Evolutionary conservation across 2,329 filamentous ascomycete genomes (phyloP), one percentile per base, ranked within the genome.

Genomic region (Ploettnerulaceae sp.): DNA sequence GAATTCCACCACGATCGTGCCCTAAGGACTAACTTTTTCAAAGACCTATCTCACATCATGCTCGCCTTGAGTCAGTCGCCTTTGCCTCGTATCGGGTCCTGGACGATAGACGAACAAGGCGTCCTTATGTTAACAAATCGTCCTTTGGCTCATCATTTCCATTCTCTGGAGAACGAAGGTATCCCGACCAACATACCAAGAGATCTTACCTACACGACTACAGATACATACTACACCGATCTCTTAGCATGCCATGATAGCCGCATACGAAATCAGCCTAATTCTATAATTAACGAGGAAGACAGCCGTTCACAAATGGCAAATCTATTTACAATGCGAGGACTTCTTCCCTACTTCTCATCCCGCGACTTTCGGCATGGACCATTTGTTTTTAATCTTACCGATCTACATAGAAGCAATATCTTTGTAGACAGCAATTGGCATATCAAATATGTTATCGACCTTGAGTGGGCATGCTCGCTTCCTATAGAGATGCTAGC

Each of bases 381-480:
- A 2, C 62, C 61, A 7, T 66, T 61, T 35, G n/a, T 54, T 37
- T 56, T 64, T 38, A 43, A 54, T n/a, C 40, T 67, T 28, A 64
- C 61, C 14, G 63, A 68, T 48, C 47, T 67, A 12, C 56, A 67
- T 49, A 47, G 39, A 17, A 61, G 63, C 26, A 68, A 68, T 35
- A 61, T 69, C 22, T 59, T 68, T 24, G 62, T 68, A 6, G 62
- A 68, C 43, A 39, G 64, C 14, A 43, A 66, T 14, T 64, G 63
- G 64, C 65, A 68, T 35, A 54, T 68, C 14, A 64, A 54, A 9
- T 55, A 52, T 33, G 28, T 67, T 2, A 61, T 68, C 12, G 64
- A 69, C 48, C 57, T 64, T 14, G 64, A 68, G 52, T 68, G 62
- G 64, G 49, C 66, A 15, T 67, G 59, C 49, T 51, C 64, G 15